phyloP scores from a whole-genome alignment of 352 stramenopile genomes.

The Hyaloperonospora brassicae region DNA sequence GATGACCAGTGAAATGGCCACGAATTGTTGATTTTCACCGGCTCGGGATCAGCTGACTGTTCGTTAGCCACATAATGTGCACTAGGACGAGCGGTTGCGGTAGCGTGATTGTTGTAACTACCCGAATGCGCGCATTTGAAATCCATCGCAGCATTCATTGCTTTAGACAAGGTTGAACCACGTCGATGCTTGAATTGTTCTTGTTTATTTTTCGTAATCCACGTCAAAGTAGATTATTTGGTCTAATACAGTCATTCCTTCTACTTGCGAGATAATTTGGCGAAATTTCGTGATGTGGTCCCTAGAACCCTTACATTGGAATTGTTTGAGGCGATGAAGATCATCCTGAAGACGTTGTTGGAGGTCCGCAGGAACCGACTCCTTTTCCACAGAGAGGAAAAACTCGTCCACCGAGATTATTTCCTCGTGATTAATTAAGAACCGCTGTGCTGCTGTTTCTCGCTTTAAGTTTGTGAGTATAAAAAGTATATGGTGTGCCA shows the following conservation, averaged over 20 bases:
- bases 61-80: not conserved
- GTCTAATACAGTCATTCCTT: conserved; percentile 12
- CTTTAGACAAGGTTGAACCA: conserved; percentile 3
- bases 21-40: not conserved
- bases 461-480: not conserved
- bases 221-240: conserved; percentile 9
- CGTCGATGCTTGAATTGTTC: conserved; percentile 10
- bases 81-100: not conserved
- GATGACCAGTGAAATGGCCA: not conserved
- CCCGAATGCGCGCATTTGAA: not conserved
- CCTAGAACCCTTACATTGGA: conserved; percentile 3
- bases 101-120: not conserved
- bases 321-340: conserved; percentile 9
- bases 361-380: conserved; percentile 6
- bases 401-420: not conserved
- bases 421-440: not conserved
- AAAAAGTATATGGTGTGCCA: not conserved
- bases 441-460: not conserved
- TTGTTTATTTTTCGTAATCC: not conserved
- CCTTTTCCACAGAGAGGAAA: not conserved
- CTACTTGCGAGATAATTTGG: conserved; percentile 11
- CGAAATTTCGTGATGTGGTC: conserved; percentile 7
- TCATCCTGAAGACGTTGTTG: conserved; percentile 7
- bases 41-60: not conserved
- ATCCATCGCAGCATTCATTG: conserved; percentile 3